These are phyloP conservation scores for Sporothrix phasma DNA, from an alignment of 2,329 filamentous ascomycete species.

Conservation along the genomic window DNA sequence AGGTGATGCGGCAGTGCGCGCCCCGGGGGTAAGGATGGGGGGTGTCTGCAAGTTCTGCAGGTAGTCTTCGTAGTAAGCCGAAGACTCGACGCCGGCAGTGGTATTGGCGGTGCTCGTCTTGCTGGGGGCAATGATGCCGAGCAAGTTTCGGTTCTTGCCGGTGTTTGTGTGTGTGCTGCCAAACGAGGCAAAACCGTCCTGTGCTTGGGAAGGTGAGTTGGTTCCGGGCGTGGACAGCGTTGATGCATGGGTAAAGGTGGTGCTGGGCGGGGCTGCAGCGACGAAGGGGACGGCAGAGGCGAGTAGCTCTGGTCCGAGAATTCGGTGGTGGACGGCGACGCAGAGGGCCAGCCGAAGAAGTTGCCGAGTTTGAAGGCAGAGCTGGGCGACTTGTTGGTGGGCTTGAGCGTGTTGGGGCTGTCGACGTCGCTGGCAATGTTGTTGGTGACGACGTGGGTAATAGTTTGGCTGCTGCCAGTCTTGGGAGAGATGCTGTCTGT, in stretches of 20 bases:
- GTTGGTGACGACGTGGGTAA: background rate
- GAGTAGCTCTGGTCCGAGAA: slow-evolving; percentile 39
- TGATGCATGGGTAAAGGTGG: slow-evolving; percentile 33
- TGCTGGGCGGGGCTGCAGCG: slow-evolving; percentile 15
- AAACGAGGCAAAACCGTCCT: slow-evolving; percentile 1
- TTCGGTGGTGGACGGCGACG: slow-evolving; percentile 38
- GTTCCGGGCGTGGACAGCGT: slow-evolving; percentile 28
- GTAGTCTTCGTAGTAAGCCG: slow-evolving; percentile 41
- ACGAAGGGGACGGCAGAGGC: slow-evolving; percentile 38
- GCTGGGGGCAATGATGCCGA: slow-evolving; percentile 7
- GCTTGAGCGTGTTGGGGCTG: slow-evolving; percentile 19
- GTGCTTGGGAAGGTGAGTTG: slow-evolving; percentile 26
- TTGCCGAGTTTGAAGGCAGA: slow-evolving; percentile 38
- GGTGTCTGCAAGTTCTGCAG: slow-evolving; percentile 44
- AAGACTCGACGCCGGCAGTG: slow-evolving; percentile 33
- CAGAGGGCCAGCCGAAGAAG: slow-evolving; percentile 45
- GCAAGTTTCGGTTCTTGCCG: slow-evolving; percentile 11
- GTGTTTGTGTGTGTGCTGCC: background rate
- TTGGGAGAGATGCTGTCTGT: background rate
- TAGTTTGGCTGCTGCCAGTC: background rate
- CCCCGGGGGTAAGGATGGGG: slow-evolving; percentile 23
- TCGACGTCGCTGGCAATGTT: background rate
- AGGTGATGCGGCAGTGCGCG: slow-evolving; percentile 22
- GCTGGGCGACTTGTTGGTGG: slow-evolving; percentile 42
- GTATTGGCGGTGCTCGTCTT: slow-evolving; percentile 20